Evolutionary conservation across 176 grass and related monocot genomes (phyloP).

Genomic region (Lolium perenne): DNA sequence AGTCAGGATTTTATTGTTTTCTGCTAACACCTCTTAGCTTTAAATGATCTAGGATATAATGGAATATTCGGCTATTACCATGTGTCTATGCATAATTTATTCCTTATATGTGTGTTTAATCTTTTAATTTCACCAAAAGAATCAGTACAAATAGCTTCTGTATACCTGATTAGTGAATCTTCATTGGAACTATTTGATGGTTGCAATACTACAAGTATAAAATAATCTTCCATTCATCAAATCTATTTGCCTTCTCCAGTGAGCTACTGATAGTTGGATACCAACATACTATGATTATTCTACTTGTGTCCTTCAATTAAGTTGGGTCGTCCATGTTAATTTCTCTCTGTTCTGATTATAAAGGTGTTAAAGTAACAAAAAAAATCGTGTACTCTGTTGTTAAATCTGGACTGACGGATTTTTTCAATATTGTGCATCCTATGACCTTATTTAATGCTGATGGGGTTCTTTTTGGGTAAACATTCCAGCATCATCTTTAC

Average conservation of each 20-base stretch:
- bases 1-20: slow-evolving; percentile 7
- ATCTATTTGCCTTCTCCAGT: slow-evolving; percentile 11
- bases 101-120: not conserved
- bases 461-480: slow-evolving; percentile 28
- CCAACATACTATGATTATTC: not conserved
- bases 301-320: not conserved
- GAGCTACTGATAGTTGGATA: slow-evolving; percentile 18
- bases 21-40: not conserved
- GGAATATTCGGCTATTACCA: not conserved
- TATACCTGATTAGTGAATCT: not conserved
- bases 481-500: slow-evolving; percentile 43
- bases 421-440: not conserved
- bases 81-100: not conserved
- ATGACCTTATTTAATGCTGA: slow-evolving; percentile 24
- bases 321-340: not conserved
- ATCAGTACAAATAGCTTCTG: not conserved
- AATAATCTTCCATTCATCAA: slow-evolving; percentile 1
- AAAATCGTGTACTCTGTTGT: slow-evolving; percentile 21
- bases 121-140: not conserved
- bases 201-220: slow-evolving; percentile 13
- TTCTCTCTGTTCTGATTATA: not conserved
- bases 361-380: too few species aligned
- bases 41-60: not conserved
- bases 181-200: slow-evolving; percentile 7
- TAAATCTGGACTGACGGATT: not conserved